Percentiles rank a stretch among this genome's conserved stretches.
These are phyloP conservation scores for Dryadomyces sulphureus DNA, from an alignment of 2,329 filamentous ascomycete genomes.

Conservation along the genomic window DNA sequence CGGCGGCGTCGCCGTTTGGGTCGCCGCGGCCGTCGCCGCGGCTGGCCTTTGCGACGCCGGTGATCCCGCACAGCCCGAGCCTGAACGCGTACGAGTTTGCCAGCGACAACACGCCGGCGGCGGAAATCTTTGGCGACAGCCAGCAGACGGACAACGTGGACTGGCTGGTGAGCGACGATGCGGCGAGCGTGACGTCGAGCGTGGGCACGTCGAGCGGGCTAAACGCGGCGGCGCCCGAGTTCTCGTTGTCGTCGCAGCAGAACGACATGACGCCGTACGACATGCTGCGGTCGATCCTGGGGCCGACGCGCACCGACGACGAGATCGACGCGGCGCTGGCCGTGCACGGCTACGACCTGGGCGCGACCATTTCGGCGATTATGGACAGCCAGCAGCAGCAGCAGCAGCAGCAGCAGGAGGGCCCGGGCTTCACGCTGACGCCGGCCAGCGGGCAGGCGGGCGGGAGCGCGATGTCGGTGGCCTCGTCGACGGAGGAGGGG, in stretches of 20 bases:
- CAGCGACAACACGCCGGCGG: conserved; percentile 63
- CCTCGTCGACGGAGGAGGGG: conserved; percentile 28
- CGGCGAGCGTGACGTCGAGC: conserved; percentile 65
- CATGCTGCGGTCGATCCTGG: conserved; percentile 88
- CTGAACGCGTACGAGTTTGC: conserved; percentile 91
- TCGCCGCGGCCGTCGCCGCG: conserved; percentile 88
- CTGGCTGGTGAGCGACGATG: conserved; percentile 87
- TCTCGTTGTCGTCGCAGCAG: conserved; percentile 43
- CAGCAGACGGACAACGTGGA: conserved; percentile 90
- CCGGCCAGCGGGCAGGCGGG: background rate
- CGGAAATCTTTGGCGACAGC: conserved; percentile 74
- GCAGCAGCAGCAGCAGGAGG: conserved; percentile 14
- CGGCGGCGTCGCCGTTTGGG: conserved; percentile 75
- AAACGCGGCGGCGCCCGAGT: conserved; percentile 73
- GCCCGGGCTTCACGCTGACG: background rate
- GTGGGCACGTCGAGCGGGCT: conserved; percentile 50
- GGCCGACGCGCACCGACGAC: conserved; percentile 77
- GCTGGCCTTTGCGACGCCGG: conserved; percentile 75
- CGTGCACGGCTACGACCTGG: conserved; percentile 81
- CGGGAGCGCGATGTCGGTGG: conserved; percentile 11
- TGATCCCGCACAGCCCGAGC: conserved; percentile 85
- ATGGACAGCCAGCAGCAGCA: conserved; percentile 52
- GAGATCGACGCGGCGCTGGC: conserved; percentile 89
- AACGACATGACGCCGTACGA: conserved; percentile 96
- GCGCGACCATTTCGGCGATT: conserved; percentile 76